Conservation (phyloP, 2,329 filamentous ascomycete genomes). For the Lasiodiplodia citricola region DNA sequence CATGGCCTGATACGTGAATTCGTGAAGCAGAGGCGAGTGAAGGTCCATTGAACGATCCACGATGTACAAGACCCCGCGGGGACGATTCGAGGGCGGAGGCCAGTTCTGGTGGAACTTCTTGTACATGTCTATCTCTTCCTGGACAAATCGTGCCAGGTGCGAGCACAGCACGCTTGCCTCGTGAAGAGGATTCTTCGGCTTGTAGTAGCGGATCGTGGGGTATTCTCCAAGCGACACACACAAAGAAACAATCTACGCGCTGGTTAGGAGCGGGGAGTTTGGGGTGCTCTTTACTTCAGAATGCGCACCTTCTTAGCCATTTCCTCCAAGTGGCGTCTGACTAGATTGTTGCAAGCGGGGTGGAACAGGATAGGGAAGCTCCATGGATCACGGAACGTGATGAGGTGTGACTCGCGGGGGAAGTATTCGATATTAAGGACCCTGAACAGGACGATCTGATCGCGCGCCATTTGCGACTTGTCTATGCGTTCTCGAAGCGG, state of each 20-base stretch:
- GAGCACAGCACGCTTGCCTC: conserved; percentile 87
- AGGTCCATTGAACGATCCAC: conserved; percentile 94
- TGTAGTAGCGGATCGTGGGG: conserved; percentile 90
- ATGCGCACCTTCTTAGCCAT: conserved; percentile 80
- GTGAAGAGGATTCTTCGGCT: conserved; percentile 74
- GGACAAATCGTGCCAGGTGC: conserved; percentile 88
- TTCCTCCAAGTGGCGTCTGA: conserved; percentile 80
- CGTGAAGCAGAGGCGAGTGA: conserved; percentile 84
- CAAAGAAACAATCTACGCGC: conserved; percentile 75
- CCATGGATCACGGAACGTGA: conserved; percentile 93
- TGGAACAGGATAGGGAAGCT: conserved; percentile 95
- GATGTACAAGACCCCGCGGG: conserved; percentile 82
- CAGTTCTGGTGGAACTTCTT: conserved; percentile 84
- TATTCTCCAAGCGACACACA: conserved; percentile 95
- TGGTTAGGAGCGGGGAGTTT: background rate
- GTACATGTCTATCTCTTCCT: conserved; percentile 89
- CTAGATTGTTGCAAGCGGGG: conserved; percentile 82
- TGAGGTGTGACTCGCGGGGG: conserved; percentile 86
- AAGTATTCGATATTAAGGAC: conserved; percentile 88
- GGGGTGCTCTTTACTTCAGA: background rate
- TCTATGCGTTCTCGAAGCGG: conserved; percentile 76
- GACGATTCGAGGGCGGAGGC: conserved; percentile 77
- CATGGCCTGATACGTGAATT: conserved; percentile 99
- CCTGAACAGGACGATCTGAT: conserved; percentile 79
- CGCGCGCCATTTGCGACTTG: conserved; percentile 68